A percentile compares a stretch with the other conserved stretches of the same genome.
Conservation (phyloP, 257 asterid genomes). For the Vinca minor region DNA sequence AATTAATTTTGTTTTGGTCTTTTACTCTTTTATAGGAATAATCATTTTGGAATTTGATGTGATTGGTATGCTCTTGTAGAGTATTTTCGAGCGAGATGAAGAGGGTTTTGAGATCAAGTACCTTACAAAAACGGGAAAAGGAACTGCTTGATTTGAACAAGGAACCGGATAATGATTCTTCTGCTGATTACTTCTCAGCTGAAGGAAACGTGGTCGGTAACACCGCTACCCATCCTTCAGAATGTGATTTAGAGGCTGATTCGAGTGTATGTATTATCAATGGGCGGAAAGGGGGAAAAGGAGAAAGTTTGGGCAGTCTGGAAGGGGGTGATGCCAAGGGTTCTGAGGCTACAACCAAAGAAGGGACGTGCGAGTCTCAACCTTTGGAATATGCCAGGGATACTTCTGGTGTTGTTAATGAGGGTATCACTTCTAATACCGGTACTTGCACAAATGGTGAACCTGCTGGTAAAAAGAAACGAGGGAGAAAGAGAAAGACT, state of each 20-base stretch:
- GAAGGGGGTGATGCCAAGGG: conserved; percentile 1
- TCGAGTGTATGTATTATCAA: background rate
- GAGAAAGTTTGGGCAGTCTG: conserved; percentile 5
- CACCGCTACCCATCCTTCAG: conserved; percentile 1
- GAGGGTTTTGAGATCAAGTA: conserved; percentile 22
- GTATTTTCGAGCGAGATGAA: conserved; percentile 16
- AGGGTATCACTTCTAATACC: background rate
- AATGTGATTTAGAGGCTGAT: background rate
- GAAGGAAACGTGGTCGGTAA: background rate
- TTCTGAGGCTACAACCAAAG: conserved; percentile 2
- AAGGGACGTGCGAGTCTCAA: conserved; percentile 3
- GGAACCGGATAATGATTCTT: conserved; percentile 21
- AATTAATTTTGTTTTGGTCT: no score
- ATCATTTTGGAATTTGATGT: background rate
- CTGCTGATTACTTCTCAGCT: conserved; percentile 10
- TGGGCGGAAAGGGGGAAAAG: conserved; percentile 1
- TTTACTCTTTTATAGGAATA: background rate
- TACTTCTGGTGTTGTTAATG: conserved; percentile 10
- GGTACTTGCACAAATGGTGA: conserved; percentile 3
- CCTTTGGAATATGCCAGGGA: background rate
- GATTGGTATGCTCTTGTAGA: conserved; percentile 5
- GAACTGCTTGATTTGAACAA: conserved; percentile 28
- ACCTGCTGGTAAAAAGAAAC: conserved; percentile 1
- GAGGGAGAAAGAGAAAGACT: conserved; percentile 15
- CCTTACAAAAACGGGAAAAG: conserved; percentile 8